Evolutionary conservation across 495 filamentous ascomycete genomes (phyloP), one percentile per base, ranked within the genome.

Genomic region (Antarctomyces pellizariae): DNA sequence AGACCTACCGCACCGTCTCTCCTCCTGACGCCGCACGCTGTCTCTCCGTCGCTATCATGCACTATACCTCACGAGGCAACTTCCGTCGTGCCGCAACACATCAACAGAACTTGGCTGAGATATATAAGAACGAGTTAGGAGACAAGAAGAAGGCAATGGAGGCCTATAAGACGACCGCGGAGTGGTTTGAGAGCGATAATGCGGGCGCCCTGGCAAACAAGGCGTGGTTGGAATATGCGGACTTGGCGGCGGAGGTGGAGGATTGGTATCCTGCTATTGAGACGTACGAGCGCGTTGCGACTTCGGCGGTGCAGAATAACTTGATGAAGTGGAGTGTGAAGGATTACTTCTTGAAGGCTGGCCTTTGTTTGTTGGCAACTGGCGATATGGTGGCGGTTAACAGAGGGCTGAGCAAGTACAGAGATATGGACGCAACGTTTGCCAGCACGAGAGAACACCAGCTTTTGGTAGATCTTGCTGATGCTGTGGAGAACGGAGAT

Each of bases 201-300:
- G 77, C 77, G n/a, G 64, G 68, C 36, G 78, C 78, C 67, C 60
- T 84, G 10, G 82, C 84, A 16, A 93, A 89, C 53, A 91, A 90
- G 52, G 62, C 78, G 29, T 82, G 57, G 49, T 59, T 92, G 31
- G 91, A 92, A 52, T 68, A 74, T 4, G 86, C 77, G 22, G 86
- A 97, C 36, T 52, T 92, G 24, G 62, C 75, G 5, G 84, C 79
- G 8, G 48, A 89, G 7, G 74, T 76, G 30, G 58, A 49, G 24
- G 73, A 89, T 40, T 93, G 84, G 51, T 64, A 64, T 53, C 75
- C 69, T 46, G 64, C 78, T 20, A 75, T 80, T 39, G 62, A 74
- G 33, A 53, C 67, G 41, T 93, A 70, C 48, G 84, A 92, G 45
- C 64, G 67, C 37, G 74, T 91, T 20, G 75, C 74, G 17, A 61